Conservation (phyloP, 257 asterid genomes). For the Vinca minor region DNA sequence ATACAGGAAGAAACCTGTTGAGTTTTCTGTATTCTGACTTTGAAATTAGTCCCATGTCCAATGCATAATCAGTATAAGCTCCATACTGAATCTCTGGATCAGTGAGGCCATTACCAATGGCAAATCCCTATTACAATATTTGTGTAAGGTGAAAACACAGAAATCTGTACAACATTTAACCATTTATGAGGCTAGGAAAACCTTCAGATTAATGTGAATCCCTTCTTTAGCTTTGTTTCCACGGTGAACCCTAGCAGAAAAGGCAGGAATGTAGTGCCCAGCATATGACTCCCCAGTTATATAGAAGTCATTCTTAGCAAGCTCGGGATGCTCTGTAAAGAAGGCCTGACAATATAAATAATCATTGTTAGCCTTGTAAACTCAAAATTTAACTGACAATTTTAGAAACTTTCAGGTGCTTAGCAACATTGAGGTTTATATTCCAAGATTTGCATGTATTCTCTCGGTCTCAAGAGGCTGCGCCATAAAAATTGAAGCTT, state of each 20-base stretch:
- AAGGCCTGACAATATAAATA: slow-evolving; percentile 46
- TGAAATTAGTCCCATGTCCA: slow-evolving; percentile 67
- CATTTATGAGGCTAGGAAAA: slow-evolving; percentile 18
- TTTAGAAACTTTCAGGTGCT: background rate
- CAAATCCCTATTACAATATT: slow-evolving; percentile 59
- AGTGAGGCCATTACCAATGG: slow-evolving; percentile 91
- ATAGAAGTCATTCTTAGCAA: slow-evolving; percentile 70
- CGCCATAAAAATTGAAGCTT: background rate
- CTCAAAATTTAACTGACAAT: background rate
- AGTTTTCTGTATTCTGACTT: slow-evolving; percentile 63
- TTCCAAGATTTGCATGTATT: background rate
- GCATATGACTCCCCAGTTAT: slow-evolving; percentile 97
- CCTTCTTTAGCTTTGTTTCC: slow-evolving; percentile 88
- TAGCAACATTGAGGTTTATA: background rate
- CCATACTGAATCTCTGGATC: slow-evolving; percentile 86
- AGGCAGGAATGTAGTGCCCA: slow-evolving; percentile 93
- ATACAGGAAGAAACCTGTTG: slow-evolving; percentile 72
- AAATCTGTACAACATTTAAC: background rate
- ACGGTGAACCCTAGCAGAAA: slow-evolving; percentile 77
- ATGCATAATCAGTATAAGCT: slow-evolving; percentile 89
- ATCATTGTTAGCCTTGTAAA: background rate
- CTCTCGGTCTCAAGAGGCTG: background rate
- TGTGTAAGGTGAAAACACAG: slow-evolving; percentile 19
- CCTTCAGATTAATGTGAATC: slow-evolving; percentile 74
- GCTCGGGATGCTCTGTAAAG: slow-evolving; percentile 76